Percentiles rank a stretch among this genome's conserved stretches.
Conservation (phyloP, 352 stramenopile species). For the Pythium rhizo-oryzae region DNA sequence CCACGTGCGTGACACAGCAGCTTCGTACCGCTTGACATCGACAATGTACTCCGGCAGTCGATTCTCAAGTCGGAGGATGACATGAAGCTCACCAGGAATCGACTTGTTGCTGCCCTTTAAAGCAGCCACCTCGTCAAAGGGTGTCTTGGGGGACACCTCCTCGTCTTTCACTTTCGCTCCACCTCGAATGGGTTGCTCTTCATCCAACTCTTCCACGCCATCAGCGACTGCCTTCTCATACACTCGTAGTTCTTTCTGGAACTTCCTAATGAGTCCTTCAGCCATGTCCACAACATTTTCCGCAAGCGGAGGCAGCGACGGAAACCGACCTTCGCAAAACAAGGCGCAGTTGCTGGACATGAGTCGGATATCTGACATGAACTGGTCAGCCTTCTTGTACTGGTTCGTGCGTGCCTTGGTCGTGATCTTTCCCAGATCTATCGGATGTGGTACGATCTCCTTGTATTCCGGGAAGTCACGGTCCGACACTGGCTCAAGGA, state of each 20-base stretch:
- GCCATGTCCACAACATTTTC: conserved; percentile 69
- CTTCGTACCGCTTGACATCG: conserved; percentile 67
- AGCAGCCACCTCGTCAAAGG: neutral
- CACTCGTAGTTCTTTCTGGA: conserved; percentile 62
- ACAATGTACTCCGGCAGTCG: conserved; percentile 76
- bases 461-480: conserved; percentile 86
- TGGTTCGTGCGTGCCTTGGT: conserved; percentile 54
- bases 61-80: conserved; percentile 84
- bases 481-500: conserved; percentile 79
- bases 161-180: conserved; percentile 2
- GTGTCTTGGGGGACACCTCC: neutral
- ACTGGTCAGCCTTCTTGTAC: conserved; percentile 55
- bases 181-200: neutral
- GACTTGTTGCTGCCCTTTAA: neutral
- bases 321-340: conserved; percentile 82
- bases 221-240: conserved; percentile 44
- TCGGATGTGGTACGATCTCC: conserved; percentile 75
- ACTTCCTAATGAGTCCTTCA: conserved; percentile 69
- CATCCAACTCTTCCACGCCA: conserved; percentile 16
- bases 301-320: conserved; percentile 71
- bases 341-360: conserved; percentile 79
- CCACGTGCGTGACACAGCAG: conserved; percentile 60
- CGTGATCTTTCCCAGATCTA: conserved; percentile 68
- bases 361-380: conserved; percentile 70
- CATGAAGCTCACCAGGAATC: conserved; percentile 35